Base-by-base conservation (phyloP, 2,329 filamentous ascomycete species). In the Beauveria sp. region DNA sequence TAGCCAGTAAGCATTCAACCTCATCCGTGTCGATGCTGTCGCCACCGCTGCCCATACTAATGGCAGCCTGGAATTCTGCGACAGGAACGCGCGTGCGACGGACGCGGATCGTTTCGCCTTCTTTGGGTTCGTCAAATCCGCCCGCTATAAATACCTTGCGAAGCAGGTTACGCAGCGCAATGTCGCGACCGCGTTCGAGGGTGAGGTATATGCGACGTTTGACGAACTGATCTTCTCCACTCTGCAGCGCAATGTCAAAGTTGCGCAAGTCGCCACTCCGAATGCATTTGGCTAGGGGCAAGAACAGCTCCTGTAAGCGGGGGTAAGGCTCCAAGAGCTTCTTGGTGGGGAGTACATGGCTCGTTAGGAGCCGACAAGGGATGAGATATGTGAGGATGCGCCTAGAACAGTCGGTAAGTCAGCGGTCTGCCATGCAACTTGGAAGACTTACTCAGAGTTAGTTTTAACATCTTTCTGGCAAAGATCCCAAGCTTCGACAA, bases 331-430 rank as follows among this genome's bases (percentile, higher is more conserved):
- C 79, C 1, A 99, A 81, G 1, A 97, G 82, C 53, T 79, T 72
- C 59, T 81, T 76, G 57, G 85, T 91, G 0, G 94, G 96, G 2
- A 99, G 83, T 0, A 87, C 89, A 70, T 96, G 92, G 30, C 84
- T 90, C 3, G 91, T 97, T 61, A 99, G 83, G 37, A 99, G 84
- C 66, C 91, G 91, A 65, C 92, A 97, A 0, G 94, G 94, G 57
- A 99, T 92, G 12, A 99, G 85, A 69, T 99, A 99, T 2, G 89
- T 96, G 34, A 99, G 81, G 60, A 99, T 97, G 61, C 94, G 83
- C 69, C 90, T 94, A 66, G 7, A 7, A 53, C 16, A 20, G 64
- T 76, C 60, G 72, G 34, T 3, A 14, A 37, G 69, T 60, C 54
- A 12, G 47, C 18, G 16, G 34, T 16, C 28, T 16, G 28, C 22